These are phyloP conservation scores for Paspalum notatum DNA, from an alignment of 176 grass and related monocot species.

Conservation along the genomic window DNA sequence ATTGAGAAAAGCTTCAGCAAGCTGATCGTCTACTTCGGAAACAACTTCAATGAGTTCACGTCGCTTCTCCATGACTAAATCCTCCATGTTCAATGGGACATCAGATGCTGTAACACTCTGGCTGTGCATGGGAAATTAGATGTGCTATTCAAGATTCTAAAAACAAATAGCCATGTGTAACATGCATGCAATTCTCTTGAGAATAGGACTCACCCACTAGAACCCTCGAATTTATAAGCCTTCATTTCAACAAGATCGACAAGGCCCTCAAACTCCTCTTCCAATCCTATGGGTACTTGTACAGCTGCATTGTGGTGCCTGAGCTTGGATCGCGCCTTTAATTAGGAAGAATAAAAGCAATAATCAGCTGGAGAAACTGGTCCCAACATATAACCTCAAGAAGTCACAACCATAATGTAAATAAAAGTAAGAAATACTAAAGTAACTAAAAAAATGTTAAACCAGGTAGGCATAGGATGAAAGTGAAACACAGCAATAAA, in stretches of 20 bases:
- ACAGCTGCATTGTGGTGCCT: constrained; percentile 94
- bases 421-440: not conserved
- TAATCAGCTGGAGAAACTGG: constrained; percentile 31
- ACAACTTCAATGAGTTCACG: constrained; percentile 95
- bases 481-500: not conserved
- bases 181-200: constrained; percentile 15
- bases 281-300: constrained; percentile 94
- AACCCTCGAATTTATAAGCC: constrained; percentile 82
- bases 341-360: constrained; percentile 38
- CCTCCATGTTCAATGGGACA: constrained; percentile 73
- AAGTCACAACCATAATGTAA: constrained; percentile 2
- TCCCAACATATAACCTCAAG: constrained; percentile 7
- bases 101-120: constrained; percentile 75
- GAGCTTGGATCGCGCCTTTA: constrained; percentile 88
- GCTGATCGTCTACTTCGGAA: constrained; percentile 98
- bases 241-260: constrained; percentile 94
- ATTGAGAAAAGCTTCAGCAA: constrained; percentile 95
- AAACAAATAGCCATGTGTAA: constrained; percentile 23
- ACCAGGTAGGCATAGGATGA: not conserved
- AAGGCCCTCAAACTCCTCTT: constrained; percentile 96
- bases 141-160: constrained; percentile 22
- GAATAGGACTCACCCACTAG: constrained; percentile 75
- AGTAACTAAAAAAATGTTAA: not conserved
- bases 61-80: constrained; percentile 72
- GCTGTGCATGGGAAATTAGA: constrained; percentile 52